Evolutionary conservation across 345 rosid genomes (phyloP), one percentile per base, ranked within the genome.

Genomic region (Mallotus nudiflorus): DNA sequence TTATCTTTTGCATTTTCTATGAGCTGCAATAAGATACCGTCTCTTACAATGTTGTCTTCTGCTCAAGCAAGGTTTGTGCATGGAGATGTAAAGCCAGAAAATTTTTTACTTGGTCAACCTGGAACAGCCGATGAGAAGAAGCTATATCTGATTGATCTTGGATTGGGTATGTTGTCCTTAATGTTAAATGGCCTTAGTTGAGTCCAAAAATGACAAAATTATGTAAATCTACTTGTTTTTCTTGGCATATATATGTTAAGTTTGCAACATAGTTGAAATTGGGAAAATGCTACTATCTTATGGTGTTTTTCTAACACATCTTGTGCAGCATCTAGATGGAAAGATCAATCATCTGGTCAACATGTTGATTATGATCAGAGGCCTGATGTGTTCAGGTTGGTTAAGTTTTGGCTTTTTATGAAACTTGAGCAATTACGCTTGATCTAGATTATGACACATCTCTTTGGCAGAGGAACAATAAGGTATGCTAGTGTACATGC

Each of bases 331-430:
- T 71, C 80, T 66, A 71, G 62, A 62, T 77, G 80, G 80, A 77
- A 62, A 68, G 75, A 77, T 55, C 73, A 67, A 45, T 72, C 72
- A 35, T 74, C 75, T 62, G 76, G 76, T 29, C 71, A 77, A 20
- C 80, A 77, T 67, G 80, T 77, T 45, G 80, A 71, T 24, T 77
- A 77, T 62, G 80, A 77, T 72, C 80, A 77, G 72, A 67, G 80
- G 62, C 80, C 80, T 25, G 80, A 77, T 44, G 71, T 77, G 12
- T 77, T 77, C 52, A 71, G 80, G 80, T 65, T 40, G 20, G 68
- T 66, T 59, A 57, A 66, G 3, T 51, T 58, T 40, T 58, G 29
- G 29, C 16, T 20, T 40, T 42, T 19, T 25, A 33, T 37, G 18
- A 69, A 20, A 52, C 48, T 52, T 46, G 16, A 18, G 14, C 15